Conservation (phyloP, 73 alveolate species). For the Paramecium octaurelia region DNA sequence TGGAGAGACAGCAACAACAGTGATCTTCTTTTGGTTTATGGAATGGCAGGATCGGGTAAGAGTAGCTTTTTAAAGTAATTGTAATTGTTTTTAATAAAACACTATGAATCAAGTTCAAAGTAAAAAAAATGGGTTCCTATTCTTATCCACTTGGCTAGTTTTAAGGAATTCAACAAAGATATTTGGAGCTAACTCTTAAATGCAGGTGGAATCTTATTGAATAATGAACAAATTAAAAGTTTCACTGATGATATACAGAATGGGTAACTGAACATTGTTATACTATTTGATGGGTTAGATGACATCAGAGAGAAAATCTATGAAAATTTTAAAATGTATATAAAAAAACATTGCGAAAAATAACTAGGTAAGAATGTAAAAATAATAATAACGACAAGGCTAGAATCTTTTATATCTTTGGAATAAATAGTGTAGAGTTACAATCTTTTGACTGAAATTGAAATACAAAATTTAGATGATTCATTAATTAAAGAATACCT, state of each 20-base stretch:
- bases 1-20: neutral
- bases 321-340: neutral
- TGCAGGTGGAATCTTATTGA: neutral
- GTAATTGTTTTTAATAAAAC: neutral
- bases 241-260: neutral
- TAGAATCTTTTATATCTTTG: neutral
- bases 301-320: neutral
- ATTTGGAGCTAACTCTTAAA: neutral
- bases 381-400: neutral
- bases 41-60: neutral
- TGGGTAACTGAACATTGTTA: neutral
- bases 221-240: neutral
- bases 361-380: neutral
- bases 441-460: neutral
- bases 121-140: neutral
- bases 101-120: neutral
- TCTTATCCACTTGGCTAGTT: neutral
- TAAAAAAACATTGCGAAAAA: neutral
- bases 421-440: neutral
- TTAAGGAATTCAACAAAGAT: neutral
- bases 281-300: neutral
- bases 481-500: neutral
- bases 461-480: neutral
- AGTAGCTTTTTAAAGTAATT: neutral
- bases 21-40: neutral